Base-by-base conservation (phyloP, 1,139 yeast genomes). In the Zygosaccharomyces sapae region DNA sequence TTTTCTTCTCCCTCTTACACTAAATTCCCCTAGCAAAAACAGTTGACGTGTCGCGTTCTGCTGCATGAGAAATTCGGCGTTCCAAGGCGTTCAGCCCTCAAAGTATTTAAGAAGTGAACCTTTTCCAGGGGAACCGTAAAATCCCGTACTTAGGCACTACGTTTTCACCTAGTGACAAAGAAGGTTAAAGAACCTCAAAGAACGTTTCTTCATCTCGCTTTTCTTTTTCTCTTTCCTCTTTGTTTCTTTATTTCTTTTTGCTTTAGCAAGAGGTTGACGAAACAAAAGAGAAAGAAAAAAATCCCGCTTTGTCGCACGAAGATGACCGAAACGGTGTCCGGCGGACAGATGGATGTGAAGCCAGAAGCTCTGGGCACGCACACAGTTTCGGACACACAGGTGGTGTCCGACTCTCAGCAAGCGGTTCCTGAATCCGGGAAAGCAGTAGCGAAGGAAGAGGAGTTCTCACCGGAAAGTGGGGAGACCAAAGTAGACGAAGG, bases 401-500 rank as follows among this genome's bases (percentile, higher is more conserved):
- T 16, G 16, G 16, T 16, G 16, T 16, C 16, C 16, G 16, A 16
- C 2, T 2, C 16, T 16, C 16, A 16, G 16, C 2, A 16, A 19
- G 40, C 31, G 39, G 22, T 20, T 13, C 12, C 30, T 31, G 39
- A 19, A 13, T 10, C 38, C 4, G 25, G 16, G 39, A 19, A 13
- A 18, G 30, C 33, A 31, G 40, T 19, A 24, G 40, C 40, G 37
- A 19, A 30, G 45, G 45, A 33, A 31, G 30, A 38, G 36, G 43
- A 12, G 19, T 12, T 22, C 37, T 41, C 33, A 24, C 36, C 31
- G 3, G 43, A 27, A 22, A 20, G 34, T 16, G 41, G 24, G 12
- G 38, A 31, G 16, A 24, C 33, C 12, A 31, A 45, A 33, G 41
- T 45, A 27, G 52, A 46, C 45, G 43, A 18, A 38, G 47, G 33